These are phyloP conservation scores for Hypoxylon sp. DNA, from an alignment of 2,329 filamentous ascomycete species.

Conservation along the genomic window DNA sequence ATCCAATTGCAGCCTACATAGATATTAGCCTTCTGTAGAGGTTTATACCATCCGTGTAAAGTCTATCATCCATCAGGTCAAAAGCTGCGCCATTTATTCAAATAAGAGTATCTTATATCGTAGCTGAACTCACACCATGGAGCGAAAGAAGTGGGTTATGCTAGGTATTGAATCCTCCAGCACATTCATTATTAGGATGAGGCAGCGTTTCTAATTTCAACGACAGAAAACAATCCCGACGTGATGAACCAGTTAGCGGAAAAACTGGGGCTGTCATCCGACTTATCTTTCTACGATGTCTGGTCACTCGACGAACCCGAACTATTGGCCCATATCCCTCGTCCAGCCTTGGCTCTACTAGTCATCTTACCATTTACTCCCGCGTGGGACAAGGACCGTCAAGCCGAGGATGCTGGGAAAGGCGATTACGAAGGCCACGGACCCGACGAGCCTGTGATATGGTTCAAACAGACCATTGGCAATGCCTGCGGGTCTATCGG, in stretches of 20 bases:
- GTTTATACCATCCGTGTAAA: background rate
- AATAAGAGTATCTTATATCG: background rate
- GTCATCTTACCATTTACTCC: constrained; percentile 81
- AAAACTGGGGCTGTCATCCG: constrained; percentile 77
- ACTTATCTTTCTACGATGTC: constrained; percentile 84
- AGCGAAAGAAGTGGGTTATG: constrained; percentile 38
- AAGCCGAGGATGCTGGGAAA: constrained; percentile 56
- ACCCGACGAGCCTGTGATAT: constrained; percentile 76
- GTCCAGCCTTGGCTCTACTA: constrained; percentile 82
- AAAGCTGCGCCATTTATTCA: background rate
- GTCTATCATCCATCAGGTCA: background rate
- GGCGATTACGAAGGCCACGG: constrained; percentile 56
- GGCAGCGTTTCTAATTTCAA: constrained; percentile 6
- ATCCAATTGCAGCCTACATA: background rate
- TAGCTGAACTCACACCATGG: constrained; percentile 22
- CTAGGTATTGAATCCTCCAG: constrained; percentile 28
- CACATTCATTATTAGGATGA: background rate
- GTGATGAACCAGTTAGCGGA: constrained; percentile 81
- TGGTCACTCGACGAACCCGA: constrained; percentile 84
- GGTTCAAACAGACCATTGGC: constrained; percentile 89
- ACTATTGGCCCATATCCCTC: constrained; percentile 82
- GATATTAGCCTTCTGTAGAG: background rate
- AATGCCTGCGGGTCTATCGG: constrained; percentile 87
- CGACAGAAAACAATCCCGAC: constrained; percentile 75
- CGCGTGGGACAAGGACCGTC: constrained; percentile 54